Percentiles rank a stretch among this genome's conserved stretches.
phyloP scores from a whole-genome alignment of 441 rosid genomes.

The Syzygium malaccense region DNA sequence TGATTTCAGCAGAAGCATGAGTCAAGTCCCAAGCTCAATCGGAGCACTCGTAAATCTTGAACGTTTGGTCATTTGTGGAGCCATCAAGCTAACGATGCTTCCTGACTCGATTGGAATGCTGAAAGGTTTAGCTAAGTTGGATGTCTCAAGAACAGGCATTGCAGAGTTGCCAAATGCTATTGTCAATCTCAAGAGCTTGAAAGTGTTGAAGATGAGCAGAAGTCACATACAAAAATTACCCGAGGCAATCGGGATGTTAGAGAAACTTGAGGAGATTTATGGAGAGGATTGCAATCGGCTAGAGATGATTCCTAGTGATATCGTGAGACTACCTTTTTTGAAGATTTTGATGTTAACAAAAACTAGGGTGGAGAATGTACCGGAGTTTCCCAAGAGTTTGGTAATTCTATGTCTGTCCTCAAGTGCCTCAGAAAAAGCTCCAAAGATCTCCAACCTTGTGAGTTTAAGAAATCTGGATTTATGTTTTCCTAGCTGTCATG shows the following conservation, averaged over 20 bases:
- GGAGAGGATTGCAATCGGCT: neutral
- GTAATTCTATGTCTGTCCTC: neutral
- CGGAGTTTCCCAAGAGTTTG: accelerated
- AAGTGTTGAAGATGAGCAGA: neutral
- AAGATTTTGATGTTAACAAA: accelerated
- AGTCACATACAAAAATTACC: neutral
- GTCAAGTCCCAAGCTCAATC: neutral
- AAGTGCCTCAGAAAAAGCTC: accelerated
- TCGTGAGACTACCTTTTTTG: accelerated
- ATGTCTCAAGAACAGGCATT: neutral
- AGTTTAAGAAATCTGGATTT: too few species aligned
- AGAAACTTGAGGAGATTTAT: neutral
- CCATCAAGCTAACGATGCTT: neutral
- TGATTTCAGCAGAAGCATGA: neutral
- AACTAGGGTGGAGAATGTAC: neutral
- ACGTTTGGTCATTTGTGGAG: neutral
- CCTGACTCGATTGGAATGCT: neutral
- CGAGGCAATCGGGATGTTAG: neutral
- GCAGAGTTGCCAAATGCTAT: neutral
- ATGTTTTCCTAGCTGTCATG: too few species aligned
- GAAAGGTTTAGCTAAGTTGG: too few species aligned
- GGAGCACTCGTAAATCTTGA: neutral
- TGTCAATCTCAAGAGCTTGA: neutral
- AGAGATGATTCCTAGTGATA: neutral
- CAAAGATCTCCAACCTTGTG: neutral